Evolutionary conservation across 257 asterid genomes (phyloP).

Genomic region (Marsdenia floribunda): DNA sequence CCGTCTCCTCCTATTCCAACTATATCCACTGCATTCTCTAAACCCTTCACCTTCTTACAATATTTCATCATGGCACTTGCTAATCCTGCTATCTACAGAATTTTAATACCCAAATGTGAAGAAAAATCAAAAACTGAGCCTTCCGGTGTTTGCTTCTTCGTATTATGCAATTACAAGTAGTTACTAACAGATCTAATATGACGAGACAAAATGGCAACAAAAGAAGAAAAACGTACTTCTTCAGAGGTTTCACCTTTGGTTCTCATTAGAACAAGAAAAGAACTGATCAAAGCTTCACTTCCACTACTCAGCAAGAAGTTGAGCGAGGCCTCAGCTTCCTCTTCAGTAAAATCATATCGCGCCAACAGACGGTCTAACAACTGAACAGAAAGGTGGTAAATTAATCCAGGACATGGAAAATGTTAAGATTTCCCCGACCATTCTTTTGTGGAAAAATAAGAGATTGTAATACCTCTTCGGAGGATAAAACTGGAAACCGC

Average conservation of each 20-base stretch:
- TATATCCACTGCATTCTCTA: conserved; percentile 61
- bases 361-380: conserved; percentile 65
- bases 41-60: conserved; percentile 58
- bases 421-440: background rate
- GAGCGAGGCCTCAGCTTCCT: conserved; percentile 69
- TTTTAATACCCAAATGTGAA: background rate
- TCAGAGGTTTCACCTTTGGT: conserved; percentile 93
- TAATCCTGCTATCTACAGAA: conserved; percentile 61
- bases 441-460: background rate
- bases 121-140: background rate
- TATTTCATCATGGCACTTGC: conserved; percentile 74
- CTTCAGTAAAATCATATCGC: conserved; percentile 71
- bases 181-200: background rate
- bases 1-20: conserved; percentile 92
- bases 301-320: conserved; percentile 75
- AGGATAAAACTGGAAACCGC: conserved; percentile 15
- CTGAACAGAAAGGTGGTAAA: conserved; percentile 24
- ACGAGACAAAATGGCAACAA: background rate
- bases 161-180: background rate
- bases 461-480: conserved; percentile 18
- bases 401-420: background rate
- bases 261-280: conserved; percentile 90
- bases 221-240: conserved; percentile 40
- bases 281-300: conserved; percentile 85
- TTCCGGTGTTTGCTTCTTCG: background rate